These are phyloP conservation scores for Erodium chrysanthum DNA, from an alignment of 441 rosid species.

Conservation along the genomic window DNA sequence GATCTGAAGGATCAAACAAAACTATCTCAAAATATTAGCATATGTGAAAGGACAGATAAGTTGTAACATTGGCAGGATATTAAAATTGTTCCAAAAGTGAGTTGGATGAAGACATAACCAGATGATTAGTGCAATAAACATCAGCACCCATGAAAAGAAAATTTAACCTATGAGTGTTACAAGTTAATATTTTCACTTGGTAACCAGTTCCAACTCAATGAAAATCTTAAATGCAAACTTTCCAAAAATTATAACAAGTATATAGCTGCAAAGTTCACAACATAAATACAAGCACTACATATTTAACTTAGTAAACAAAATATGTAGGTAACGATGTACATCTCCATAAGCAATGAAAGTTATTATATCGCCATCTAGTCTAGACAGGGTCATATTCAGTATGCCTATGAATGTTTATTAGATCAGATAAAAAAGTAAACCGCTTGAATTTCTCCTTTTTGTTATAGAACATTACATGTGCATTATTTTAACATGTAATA, in stretches of 20 bases:
- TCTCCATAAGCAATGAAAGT: background rate
- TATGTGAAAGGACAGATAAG: background rate
- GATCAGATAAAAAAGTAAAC: background rate
- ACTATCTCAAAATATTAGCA: background rate
- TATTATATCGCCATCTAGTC: background rate
- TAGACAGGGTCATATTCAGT: background rate
- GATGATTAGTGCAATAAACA: background rate
- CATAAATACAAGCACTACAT: background rate
- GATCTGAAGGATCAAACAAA: background rate
- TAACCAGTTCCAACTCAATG: background rate
- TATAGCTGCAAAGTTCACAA: background rate
- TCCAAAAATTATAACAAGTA: background rate
- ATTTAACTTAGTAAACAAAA: background rate
- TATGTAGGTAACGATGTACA: background rate
- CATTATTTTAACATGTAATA: background rate
- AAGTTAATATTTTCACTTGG: background rate
- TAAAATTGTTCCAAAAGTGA: background rate
- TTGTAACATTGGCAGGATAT: background rate
- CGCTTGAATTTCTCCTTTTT: background rate
- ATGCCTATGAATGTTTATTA: background rate
- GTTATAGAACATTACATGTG: background rate
- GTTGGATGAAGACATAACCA: background rate
- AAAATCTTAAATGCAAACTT: background rate
- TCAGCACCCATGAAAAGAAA: background rate
- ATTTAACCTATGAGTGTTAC: background rate